Evolutionary conservation across 1,284 basidiomycete genomes (phyloP), one percentile per base, ranked within the genome.

Genomic region (Sutorius eximius): DNA sequence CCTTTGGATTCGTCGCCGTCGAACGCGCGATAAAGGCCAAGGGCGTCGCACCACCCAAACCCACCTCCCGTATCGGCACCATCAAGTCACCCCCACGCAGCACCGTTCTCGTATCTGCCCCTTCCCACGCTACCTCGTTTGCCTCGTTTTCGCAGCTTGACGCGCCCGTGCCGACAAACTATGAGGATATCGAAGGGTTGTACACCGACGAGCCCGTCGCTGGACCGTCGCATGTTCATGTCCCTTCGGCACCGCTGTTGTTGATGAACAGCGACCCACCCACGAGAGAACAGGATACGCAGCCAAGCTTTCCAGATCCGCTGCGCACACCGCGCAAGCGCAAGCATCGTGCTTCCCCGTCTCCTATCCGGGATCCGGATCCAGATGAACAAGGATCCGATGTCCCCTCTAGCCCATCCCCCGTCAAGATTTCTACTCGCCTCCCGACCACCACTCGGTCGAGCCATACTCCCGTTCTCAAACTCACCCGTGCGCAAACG

Each of bases 1-100:
- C 77, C 1, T 79, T 79, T 52, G 77, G 77, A 0, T 72, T 79
- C 27, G 59, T 77, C 18, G 76, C 74, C 9, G 69, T 73, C 1
- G 78, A 79, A 61, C 63, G 68, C 29, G 68, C 70, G 20, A 51
- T 78, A 45, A 76, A 74, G 42, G 59, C 59, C 2, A 70, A 61
- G 29, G 65, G 59, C 4, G 27, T 24, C 7, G 45, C 43, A 24
- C 46, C 51, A 29, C 58, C 12, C 32, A 61, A 52, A 45, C 48
- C 62, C 16, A 11, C 41, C 9, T 48, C 47, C 9, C 56, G 58
- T 18, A 30, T 45, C 52, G 59, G 48, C 32, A 20, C 40, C 32
- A 24, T 58, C 47, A 67, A 58, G 29, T 67, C 69, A 0, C 67
- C 67, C 6, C 66, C 66, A 42, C 67, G 53, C 15, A 62, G 58